Base-by-base conservation (phyloP, 2,329 filamentous ascomycete species). In the Pseudopyrenochaeta lycopersici region DNA sequence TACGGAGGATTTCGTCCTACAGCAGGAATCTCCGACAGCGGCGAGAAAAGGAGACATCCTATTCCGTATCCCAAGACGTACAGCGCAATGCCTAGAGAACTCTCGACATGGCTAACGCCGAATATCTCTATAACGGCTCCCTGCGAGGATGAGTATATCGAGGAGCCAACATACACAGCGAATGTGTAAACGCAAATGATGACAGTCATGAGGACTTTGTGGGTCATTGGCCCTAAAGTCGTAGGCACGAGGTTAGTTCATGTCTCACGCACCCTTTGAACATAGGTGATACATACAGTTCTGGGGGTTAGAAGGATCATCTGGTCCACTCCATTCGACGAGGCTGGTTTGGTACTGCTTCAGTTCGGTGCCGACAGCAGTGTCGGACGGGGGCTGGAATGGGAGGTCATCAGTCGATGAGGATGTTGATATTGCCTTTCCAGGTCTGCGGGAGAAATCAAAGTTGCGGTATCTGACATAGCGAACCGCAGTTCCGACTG, bases 1-100 rank as follows among this genome's bases (percentile, higher is more conserved):
- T 91, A 91, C 6, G 88, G 82, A 0, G 85, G 84, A 62, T 87
- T 90, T 14, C 88, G 81, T 4, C 89, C 88, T 36, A 90, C 81
- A 21, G 79, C 73, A 0, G 88, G 86, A 17, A 91, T 82, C 73
- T 91, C 88, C 41, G 80, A 84, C 29, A 91, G 73, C 0, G 88
- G 89, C 0, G 86, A 85, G 75, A 85, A 90, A 27, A 90, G 57
- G 33, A 90, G 73, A 1, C 87, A 87, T 0, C 87, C 88, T 9
- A 86, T 70, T 17, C 87, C 86, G 56, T 79, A 77, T 1, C 84
- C 86, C 2, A 88, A 74, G 1, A 89, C 86, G 63, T 88, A 89
- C 21, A 89, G 77, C 0, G 85, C 80, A 1, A 89, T 78, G 0
- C 85, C 85, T 0, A 88, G 77, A 0, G 82, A 81, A 4, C 84